These are phyloP conservation scores for Stagonosporopsis rhizophila DNA, from an alignment of 2,329 filamentous ascomycete species.

Conservation along the genomic window DNA sequence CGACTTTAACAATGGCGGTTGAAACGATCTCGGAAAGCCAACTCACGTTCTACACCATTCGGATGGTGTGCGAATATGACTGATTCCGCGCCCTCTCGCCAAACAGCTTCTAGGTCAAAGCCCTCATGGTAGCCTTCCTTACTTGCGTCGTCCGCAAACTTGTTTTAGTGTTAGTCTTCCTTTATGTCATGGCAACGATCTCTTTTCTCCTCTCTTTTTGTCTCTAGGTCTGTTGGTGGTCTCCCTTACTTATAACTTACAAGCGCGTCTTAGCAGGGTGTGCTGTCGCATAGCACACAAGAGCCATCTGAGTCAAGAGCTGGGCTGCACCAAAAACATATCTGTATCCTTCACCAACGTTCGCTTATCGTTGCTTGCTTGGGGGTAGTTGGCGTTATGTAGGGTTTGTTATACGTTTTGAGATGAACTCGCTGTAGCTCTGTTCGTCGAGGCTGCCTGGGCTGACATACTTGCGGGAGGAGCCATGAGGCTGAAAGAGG, in stretches of 20 bases:
- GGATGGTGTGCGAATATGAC: background rate
- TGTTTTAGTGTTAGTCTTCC: background rate
- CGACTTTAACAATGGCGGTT: background rate
- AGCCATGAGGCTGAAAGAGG: background rate
- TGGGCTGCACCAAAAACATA: background rate
- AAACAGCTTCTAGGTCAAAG: background rate
- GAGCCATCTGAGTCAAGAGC: background rate
- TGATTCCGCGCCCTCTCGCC: background rate
- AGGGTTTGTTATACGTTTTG: background rate
- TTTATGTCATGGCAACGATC: no score
- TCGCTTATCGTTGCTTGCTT: background rate
- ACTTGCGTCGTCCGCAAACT: background rate
- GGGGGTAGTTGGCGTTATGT: background rate
- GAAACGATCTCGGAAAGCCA: background rate
- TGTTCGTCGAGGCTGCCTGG: background rate
- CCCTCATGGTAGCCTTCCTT: background rate
- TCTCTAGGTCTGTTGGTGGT: no score
- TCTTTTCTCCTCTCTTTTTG: no score
- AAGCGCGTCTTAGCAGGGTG: background rate
- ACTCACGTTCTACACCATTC: background rate
- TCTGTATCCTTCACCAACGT: background rate
- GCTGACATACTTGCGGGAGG: background rate
- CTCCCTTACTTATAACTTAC: background rate
- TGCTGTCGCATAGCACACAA: background rate
- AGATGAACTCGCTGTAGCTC: background rate